Evolutionary conservation across 1,284 basidiomycete species (phyloP).

Genomic region (Pterulicium gracile): DNA sequence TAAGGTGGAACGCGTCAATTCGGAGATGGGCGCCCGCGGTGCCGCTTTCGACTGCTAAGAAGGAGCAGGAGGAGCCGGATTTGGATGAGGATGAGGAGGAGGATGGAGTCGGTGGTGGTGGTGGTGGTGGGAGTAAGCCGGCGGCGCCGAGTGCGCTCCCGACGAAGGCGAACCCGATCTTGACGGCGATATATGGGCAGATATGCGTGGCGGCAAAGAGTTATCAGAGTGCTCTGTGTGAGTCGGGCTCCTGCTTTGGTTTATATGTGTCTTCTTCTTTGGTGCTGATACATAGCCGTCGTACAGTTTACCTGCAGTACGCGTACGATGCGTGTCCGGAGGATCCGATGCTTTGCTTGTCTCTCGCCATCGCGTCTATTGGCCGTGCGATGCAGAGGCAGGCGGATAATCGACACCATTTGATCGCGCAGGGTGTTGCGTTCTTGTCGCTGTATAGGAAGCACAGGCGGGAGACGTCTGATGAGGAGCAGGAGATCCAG

Average conservation of each 20-base stretch:
- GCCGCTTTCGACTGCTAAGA: not conserved
- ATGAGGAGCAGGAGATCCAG: constrained; percentile 68
- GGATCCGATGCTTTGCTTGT: constrained; percentile 80
- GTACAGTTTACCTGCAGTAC: constrained; percentile 76
- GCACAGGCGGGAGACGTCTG: constrained; percentile 31
- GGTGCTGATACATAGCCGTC: constrained; percentile 1
- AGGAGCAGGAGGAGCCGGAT: constrained; percentile 13
- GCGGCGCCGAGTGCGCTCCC: constrained; percentile 31
- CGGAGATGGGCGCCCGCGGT: constrained; percentile 16
- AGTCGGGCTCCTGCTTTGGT: no score
- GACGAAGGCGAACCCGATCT: constrained; percentile 64
- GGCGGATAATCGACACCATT: constrained; percentile 88
- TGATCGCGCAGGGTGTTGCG: constrained; percentile 75
- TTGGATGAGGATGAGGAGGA: constrained; percentile 17
- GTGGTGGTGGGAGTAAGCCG: constrained; percentile 11
- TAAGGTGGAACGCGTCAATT: constrained; percentile 10
- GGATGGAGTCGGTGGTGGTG: constrained; percentile 16
- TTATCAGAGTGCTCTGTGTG: constrained; percentile 86
- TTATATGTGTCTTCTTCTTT: constrained; percentile 6
- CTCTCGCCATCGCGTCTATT: constrained; percentile 74
- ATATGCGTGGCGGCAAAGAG: constrained; percentile 78
- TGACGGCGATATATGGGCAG: constrained; percentile 79
- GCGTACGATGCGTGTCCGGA: constrained; percentile 78
- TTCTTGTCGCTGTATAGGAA: constrained; percentile 73
- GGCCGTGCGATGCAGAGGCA: constrained; percentile 90